Evolutionary conservation across 805 yeast genomes (phyloP).

Genomic region (Gaillardinia entomophila): DNA sequence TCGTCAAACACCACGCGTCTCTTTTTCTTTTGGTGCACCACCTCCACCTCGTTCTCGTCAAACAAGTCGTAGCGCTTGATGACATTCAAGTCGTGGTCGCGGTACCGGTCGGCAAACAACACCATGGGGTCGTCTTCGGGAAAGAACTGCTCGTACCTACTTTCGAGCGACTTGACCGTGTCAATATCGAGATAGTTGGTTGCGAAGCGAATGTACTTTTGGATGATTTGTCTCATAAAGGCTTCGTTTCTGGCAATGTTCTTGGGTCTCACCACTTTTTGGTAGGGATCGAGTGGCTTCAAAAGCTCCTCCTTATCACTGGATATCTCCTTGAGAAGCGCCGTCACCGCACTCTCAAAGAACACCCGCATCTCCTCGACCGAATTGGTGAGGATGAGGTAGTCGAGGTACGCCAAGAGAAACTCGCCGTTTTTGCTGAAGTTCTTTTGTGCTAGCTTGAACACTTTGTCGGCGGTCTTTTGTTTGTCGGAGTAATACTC

Average conservation of each 20-base stretch:
- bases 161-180: conserved; percentile 61
- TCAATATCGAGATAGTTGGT: conserved; percentile 63
- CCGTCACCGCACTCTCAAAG: conserved; percentile 71
- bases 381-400: conserved; percentile 61
- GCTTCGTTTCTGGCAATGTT: conserved; percentile 18
- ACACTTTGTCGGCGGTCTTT: conserved; percentile 67
- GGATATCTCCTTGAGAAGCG: conserved; percentile 33
- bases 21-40: conserved; percentile 8
- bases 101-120: conserved; percentile 34
- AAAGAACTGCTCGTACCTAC: conserved; percentile 59
- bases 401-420: conserved; percentile 64
- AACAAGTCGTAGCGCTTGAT: conserved; percentile 33
- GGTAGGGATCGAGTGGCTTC: conserved; percentile 36
- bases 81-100: conserved; percentile 30
- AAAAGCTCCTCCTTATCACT: conserved; percentile 15
- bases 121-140: conserved; percentile 48
- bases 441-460: conserved; percentile 70
- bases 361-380: conserved; percentile 73
- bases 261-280: conserved; percentile 23
- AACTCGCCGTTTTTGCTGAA: conserved; percentile 53
- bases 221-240: conserved; percentile 25
- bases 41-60: conserved; percentile 6
- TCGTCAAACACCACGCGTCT: conserved; percentile 3
- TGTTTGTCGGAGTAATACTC: conserved; percentile 67
- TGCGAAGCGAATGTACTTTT: conserved; percentile 60